Evolutionary conservation across 805 yeast genomes (phyloP), one percentile per base, ranked within the genome.

Genomic region (Metschnikowia peoriensis): DNA sequence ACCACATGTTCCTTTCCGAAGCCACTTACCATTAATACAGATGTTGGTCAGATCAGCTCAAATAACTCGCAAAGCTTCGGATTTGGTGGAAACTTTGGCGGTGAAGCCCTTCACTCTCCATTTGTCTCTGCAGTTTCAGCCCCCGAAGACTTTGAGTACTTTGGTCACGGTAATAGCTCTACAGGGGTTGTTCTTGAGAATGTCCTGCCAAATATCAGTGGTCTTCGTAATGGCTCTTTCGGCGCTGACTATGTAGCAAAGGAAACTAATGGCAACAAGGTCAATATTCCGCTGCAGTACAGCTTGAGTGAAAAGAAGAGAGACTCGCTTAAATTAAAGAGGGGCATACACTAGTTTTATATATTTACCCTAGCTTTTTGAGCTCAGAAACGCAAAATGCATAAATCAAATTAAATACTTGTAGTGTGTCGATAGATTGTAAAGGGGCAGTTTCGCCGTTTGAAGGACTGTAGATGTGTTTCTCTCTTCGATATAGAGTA

Each of bases 251-350:
- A 54, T 39, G 56, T 49, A 17, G 46, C 29, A 7, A 54, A 47
- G 40, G 62, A 57, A 28, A 52, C 52, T 22, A 55, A 44, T 17
- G 61, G 61, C 51, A 59, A 58, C 49, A 53, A 57, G 46, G 59
- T 67, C 32, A 63, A 63, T 52, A 59, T 71, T 48, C 72, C 73
- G 11, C 52, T 63, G 12, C 72, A 70, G 53, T 64, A 66, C 46
- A 69, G 70, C 40, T 62, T 74, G 52, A 72, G 75, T 57, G 79
- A 75, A 50, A 75, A 73, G 65, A 75, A 75, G 63, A 64, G 79
- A 54, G 79, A 75, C 45, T 71, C 76, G 28, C 67, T 75, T 56
- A 75, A 73, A 55, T 58, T 75, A 61, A 75, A 75, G 51, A 65
- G 79, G 63, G 79, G 79, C 34, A 75, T 75, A 29, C 76, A 68